Conservation (phyloP, 495 filamentous ascomycete genomes). For the Poronia punctata region DNA sequence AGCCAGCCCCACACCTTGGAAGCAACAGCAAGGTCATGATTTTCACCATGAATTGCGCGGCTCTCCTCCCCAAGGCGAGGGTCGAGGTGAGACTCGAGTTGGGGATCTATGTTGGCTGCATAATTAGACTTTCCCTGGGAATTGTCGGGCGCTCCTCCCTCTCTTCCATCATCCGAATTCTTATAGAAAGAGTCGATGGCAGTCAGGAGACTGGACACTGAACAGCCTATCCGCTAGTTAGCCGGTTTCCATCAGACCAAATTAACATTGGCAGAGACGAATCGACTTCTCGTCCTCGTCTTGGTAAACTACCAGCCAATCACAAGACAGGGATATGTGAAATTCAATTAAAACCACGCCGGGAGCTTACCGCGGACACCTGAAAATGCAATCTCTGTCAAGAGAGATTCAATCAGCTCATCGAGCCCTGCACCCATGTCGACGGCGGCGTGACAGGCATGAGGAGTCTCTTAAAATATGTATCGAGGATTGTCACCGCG, state of each 20-base stretch:
- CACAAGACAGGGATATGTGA: neutral
- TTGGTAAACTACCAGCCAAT: constrained; percentile 1
- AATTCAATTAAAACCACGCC: constrained; percentile 1
- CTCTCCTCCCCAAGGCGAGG: too few species aligned
- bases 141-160: neutral
- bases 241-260: constrained; percentile 1
- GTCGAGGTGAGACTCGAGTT: neutral
- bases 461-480: constrained; percentile 12
- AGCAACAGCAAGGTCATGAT: constrained; percentile 24
- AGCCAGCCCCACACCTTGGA: constrained; percentile 42
- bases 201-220: constrained; percentile 15
- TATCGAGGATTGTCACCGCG: constrained; percentile 15
- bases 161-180: neutral
- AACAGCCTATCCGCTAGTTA: constrained; percentile 19
- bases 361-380: constrained; percentile 61
- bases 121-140: neutral
- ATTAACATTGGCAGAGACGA: neutral
- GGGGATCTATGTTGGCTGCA: neutral
- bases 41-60: neutral
- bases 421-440: constrained; percentile 63
- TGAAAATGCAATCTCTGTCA: constrained; percentile 62
- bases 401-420: constrained; percentile 61
- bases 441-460: constrained; percentile 17
- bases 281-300: too few species aligned
- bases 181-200: constrained; percentile 20